Percentiles rank a stretch among this genome's conserved stretches.
Conservation (phyloP, 192 early-diverging fungal genomes). For the Coemansia furcata region DNA sequence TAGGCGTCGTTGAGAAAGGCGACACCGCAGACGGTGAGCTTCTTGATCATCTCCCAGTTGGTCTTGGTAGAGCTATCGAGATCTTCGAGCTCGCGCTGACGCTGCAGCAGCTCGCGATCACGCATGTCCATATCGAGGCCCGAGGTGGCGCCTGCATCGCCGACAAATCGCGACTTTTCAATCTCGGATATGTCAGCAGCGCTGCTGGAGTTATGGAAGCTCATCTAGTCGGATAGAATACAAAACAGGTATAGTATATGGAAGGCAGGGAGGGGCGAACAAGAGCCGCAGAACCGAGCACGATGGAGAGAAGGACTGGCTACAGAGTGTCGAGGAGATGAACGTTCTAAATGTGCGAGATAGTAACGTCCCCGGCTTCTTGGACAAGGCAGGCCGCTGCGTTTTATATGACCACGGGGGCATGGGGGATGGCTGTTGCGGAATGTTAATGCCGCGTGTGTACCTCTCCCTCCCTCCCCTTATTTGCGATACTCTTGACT, state of each 20-base stretch:
- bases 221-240: constrained; percentile 10
- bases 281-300: constrained; percentile 11
- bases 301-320: constrained; percentile 13
- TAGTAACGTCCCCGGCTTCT: background rate
- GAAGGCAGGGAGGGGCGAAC: background rate
- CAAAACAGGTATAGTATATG: background rate
- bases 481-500: background rate
- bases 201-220: constrained; percentile 34
- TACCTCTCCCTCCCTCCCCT: background rate
- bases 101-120: constrained; percentile 43
- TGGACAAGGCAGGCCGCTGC: background rate
- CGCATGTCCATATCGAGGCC: constrained; percentile 33
- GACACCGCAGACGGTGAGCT: constrained; percentile 69
- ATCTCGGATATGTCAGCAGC: constrained; percentile 37
- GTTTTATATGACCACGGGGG: background rate
- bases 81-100: constrained; percentile 45
- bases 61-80: constrained; percentile 62
- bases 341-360: background rate
- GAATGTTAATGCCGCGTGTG: background rate
- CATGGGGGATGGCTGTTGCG: background rate
- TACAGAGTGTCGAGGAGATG: background rate
- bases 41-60: constrained; percentile 73
- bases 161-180: constrained; percentile 12
- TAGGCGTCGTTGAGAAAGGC: constrained; percentile 96
- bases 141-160: background rate